phyloP scores from a whole-genome alignment of 495 filamentous ascomycete species.

The Tetracladium marchalianum region DNA sequence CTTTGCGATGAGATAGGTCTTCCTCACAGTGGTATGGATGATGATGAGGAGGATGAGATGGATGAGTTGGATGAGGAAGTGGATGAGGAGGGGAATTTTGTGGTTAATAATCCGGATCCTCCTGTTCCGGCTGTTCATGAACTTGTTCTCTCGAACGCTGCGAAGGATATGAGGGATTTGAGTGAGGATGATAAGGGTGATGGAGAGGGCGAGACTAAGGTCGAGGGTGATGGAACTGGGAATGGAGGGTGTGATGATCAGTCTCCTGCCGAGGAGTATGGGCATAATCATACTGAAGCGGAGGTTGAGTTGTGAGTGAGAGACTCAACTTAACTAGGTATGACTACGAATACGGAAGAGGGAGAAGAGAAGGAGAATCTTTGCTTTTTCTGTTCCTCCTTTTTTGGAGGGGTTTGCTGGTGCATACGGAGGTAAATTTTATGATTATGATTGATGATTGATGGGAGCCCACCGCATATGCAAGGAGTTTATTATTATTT shows the following conservation, averaged over 20 bases:
- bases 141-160: conserved; percentile 7
- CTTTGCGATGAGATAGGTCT: neutral
- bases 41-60: neutral
- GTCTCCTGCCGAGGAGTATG: neutral
- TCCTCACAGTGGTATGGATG: neutral
- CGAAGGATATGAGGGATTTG: conserved; percentile 1
- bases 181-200: neutral
- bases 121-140: conserved; percentile 8
- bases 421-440: no score
- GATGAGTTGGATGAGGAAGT: neutral
- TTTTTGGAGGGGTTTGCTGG: no score
- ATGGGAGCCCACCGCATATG: no score
- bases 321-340: no score
- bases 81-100: conserved; percentile 6
- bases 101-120: conserved; percentile 1
- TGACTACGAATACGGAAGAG: no score
- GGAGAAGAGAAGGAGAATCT: no score
- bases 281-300: conserved; percentile 35
- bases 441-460: no score
- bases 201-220: neutral
- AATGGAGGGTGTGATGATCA: no score
- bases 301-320: conserved; percentile 36
- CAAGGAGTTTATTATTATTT: no score
- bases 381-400: no score
- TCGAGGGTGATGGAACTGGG: no score